Percentiles rank a stretch among this genome's conserved stretches.
Evolutionary conservation across 371 early-diverging fungal genomes (phyloP).

Genomic region (Rhizopus stolonifer): DNA sequence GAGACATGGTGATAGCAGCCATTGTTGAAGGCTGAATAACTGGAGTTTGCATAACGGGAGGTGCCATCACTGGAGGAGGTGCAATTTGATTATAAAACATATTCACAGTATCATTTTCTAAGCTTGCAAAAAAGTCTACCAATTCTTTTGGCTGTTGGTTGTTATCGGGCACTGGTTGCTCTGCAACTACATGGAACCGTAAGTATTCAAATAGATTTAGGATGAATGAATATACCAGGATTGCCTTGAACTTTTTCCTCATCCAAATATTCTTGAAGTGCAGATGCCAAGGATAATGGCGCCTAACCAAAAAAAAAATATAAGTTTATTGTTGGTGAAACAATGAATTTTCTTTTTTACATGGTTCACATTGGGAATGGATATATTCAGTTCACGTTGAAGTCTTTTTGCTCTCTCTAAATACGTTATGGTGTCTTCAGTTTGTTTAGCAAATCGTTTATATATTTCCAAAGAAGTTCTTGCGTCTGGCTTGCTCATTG

Average conservation of each 20-base stretch:
- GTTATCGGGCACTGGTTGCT: conserved; percentile 8
- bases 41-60: too few species aligned
- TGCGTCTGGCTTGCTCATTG: conserved; percentile 82
- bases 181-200: background rate
- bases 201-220: too few species aligned
- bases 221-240: conserved; percentile 4
- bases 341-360: conserved; percentile 42
- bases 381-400: conserved; percentile 68
- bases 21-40: background rate
- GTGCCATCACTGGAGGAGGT: too few species aligned
- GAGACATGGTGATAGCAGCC: background rate
- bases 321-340: conserved; percentile 1
- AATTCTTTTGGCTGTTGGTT: conserved; percentile 49
- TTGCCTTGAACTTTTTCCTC: conserved; percentile 10
- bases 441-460: conserved; percentile 85
- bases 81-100: conserved; percentile 38
- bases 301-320: conserved; percentile 47
- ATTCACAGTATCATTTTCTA: conserved; percentile 61
- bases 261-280: conserved; percentile 83
- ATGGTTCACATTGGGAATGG: conserved; percentile 83
- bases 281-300: conserved; percentile 81
- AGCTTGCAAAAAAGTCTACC: conserved; percentile 73
- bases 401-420: conserved; percentile 77
- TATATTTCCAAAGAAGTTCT: conserved; percentile 82
- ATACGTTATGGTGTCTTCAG: conserved; percentile 75